These are phyloP conservation scores for Aspergillus wentii DNA, from an alignment of 495 filamentous ascomycete species.

Conservation along the genomic window DNA sequence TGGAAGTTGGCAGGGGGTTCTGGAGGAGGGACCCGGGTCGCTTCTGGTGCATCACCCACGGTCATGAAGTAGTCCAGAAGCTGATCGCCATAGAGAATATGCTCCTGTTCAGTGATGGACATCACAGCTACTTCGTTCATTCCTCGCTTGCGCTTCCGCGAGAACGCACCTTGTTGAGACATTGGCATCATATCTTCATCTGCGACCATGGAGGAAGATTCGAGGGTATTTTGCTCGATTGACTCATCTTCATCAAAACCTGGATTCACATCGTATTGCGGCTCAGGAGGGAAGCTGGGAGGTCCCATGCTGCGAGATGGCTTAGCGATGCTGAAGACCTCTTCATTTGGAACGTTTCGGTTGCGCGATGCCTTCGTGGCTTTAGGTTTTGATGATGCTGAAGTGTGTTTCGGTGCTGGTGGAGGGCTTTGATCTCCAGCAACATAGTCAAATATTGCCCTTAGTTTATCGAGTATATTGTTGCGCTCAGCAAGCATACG, in stretches of 20 bases:
- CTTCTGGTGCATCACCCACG: conserved; percentile 60
- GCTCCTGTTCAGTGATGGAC: conserved; percentile 69
- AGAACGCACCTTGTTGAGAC: conserved; percentile 60
- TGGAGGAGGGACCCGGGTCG: conserved; percentile 56
- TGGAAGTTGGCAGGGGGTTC: conserved; percentile 78
- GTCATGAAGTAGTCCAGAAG: conserved; percentile 94
- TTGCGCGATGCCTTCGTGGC: conserved; percentile 48
- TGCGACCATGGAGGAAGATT: conserved; percentile 75
- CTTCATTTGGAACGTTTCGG: conserved; percentile 27
- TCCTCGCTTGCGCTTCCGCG: conserved; percentile 73
- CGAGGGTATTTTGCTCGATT: conserved; percentile 72
- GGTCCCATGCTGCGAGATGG: conserved; percentile 38
- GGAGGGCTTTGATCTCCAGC: conserved; percentile 84
- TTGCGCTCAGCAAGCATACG: conserved; percentile 79
- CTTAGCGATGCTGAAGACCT: conserved; percentile 36
- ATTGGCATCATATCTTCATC: conserved; percentile 71
- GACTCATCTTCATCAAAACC: conserved; percentile 77
- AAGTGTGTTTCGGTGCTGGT: conserved; percentile 85
- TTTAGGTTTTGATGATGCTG: conserved; percentile 62
- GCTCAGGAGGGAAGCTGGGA: conserved; percentile 48
- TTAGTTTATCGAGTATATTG: conserved; percentile 73
- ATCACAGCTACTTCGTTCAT: conserved; percentile 53
- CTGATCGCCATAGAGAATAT: conserved; percentile 85
- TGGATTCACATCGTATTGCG: conserved; percentile 43
- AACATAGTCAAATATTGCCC: conserved; percentile 83